Base-by-base conservation (phyloP, 2,329 filamentous ascomycete species). In the Cladosporium phlei region DNA sequence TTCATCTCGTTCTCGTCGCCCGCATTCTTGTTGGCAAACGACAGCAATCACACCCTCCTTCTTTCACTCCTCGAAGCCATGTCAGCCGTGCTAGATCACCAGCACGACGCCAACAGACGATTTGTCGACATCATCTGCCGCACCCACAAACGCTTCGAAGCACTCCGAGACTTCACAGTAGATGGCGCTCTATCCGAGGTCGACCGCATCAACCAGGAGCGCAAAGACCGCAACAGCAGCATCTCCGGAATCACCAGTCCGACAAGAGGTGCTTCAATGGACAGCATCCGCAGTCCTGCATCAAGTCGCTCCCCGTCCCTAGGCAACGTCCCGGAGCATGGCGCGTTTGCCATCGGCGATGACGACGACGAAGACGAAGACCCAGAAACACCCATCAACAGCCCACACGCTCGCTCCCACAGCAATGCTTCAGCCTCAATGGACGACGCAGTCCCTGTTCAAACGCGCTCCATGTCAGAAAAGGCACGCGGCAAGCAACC, bases 401-500 rank as follows among this genome's bases (percentile, higher is more conserved):
- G 25, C 11, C 33, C 27, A 6, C 38, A 47, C 35, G 30, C 19
- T 14, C 39, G 43, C 19, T 12, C 29, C 19, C 42, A 38, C 27
- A 48, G 51, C 11, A 82, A 57, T 75, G 78, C 52, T 27, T 66
- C 67, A 16, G 71, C 69, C 14, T 79, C 28, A 2, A 69, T 78
- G 1, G 88, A 94, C 49, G 89, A 94, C 50, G 84, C 85, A 3
- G 80, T 95, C 8, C 89, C 88, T 11, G 76, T 82, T 16, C 90
- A 96, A 63, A 66, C 95, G 22, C 80, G 88, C 48, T 89, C 89
- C 46, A 95, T 97, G 87, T 96, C 91, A 16, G 93, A 97, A 67
- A 98, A 97, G 66, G 93, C 93, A 12, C 77, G 93, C 39, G 93
- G 93, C 6, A 98, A 98, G 67, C 88, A 95, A 82, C 93, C 91